A percentile compares a stretch with the other conserved stretches of the same genome.
Conservation (phyloP, 1,284 basidiomycete species). For the Grifola frondosa region DNA sequence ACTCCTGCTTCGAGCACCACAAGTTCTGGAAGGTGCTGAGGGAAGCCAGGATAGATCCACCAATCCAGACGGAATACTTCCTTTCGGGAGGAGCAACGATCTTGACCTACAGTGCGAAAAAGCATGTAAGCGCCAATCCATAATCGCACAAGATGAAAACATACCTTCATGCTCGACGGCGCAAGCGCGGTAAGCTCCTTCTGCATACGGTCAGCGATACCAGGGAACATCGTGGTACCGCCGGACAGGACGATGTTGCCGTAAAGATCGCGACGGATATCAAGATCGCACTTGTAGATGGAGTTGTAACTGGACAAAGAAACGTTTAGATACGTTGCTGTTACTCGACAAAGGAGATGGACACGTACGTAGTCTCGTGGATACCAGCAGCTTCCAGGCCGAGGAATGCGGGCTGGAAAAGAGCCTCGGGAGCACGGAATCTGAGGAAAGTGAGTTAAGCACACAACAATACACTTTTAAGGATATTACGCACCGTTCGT, state of each 20-base stretch:
- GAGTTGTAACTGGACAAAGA: slow-evolving; percentile 75
- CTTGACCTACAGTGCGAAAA: slow-evolving; percentile 68
- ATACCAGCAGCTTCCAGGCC: slow-evolving; percentile 94
- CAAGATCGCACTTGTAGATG: slow-evolving; percentile 78
- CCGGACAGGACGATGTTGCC: slow-evolving; percentile 94
- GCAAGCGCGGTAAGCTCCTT: slow-evolving; percentile 92
- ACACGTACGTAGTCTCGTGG: slow-evolving; percentile 86
- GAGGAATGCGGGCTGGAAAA: slow-evolving; percentile 95
- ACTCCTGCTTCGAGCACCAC: slow-evolving; percentile 92
- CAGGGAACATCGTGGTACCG: slow-evolving; percentile 97
- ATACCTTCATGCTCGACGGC: slow-evolving; percentile 86
- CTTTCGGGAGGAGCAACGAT: slow-evolving; percentile 91
- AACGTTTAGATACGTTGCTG: slow-evolving; percentile 39
- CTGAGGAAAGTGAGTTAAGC: slow-evolving; percentile 35
- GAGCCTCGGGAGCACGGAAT: slow-evolving; percentile 95
- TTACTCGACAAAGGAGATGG: background rate
- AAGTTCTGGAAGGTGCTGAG: slow-evolving; percentile 95
- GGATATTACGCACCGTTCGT: slow-evolving; percentile 72
- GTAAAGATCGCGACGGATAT: slow-evolving; percentile 88
- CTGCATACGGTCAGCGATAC: slow-evolving; percentile 97
- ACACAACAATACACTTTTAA: background rate
- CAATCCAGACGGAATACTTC: slow-evolving; percentile 98
- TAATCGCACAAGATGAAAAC: slow-evolving; percentile 29
- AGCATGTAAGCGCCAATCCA: slow-evolving; percentile 7
- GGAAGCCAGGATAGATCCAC: slow-evolving; percentile 96